Conservation (phyloP, 192 early-diverging fungal species). For the Coemansia sp. region DNA sequence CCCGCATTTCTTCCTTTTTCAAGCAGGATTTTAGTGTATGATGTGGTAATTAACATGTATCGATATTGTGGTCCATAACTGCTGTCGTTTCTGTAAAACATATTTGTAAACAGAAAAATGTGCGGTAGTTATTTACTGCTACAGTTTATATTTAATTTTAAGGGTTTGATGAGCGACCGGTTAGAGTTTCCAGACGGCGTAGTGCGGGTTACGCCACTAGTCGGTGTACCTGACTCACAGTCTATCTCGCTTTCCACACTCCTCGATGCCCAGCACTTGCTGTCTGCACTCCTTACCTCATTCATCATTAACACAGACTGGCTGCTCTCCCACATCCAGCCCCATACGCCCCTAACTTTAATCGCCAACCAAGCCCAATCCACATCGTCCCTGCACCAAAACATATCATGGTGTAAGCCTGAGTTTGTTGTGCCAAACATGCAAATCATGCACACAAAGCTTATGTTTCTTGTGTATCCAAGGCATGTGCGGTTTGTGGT, state of each 20-base stretch:
- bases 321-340: slow-evolving; percentile 15
- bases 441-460: slow-evolving; percentile 38
- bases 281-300: slow-evolving; percentile 15
- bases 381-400: background rate
- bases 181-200: slow-evolving; percentile 12
- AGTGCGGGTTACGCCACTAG: slow-evolving; percentile 18
- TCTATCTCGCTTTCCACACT: slow-evolving; percentile 13
- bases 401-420: background rate
- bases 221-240: background rate
- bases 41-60: too few relatives aligned
- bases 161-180: background rate
- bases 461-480: slow-evolving; percentile 27
- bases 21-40: slow-evolving; percentile 12
- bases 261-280: slow-evolving; percentile 7
- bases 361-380: background rate
- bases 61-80: background rate
- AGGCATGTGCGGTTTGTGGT: slow-evolving; percentile 21
- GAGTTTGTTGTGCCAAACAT: slow-evolving; percentile 12
- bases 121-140: background rate
- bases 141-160: background rate
- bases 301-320: slow-evolving; percentile 22
- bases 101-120: background rate
- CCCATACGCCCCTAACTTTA: slow-evolving; percentile 4
- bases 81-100: background rate
- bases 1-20: slow-evolving; percentile 31